Percentiles rank a stretch among this genome's conserved stretches.
phyloP scores from a whole-genome alignment of 2,329 filamentous ascomycete genomes.

The Leptographium wingfieldii region DNA sequence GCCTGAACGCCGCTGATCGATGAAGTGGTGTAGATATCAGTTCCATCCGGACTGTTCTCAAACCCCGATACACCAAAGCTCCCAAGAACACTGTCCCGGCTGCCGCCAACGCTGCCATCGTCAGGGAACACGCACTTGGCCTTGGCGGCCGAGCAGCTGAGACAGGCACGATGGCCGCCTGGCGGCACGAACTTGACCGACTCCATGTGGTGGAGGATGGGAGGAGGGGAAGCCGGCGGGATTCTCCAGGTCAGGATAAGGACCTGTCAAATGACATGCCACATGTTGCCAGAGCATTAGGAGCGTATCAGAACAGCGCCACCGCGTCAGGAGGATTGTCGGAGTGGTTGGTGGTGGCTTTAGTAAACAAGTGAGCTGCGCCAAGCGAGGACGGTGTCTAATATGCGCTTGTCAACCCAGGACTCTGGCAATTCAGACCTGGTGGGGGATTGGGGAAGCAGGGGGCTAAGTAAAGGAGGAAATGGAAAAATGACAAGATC shows the following conservation, averaged over 20 bases:
- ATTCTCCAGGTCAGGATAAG: not conserved
- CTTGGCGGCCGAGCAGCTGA: constrained; percentile 14
- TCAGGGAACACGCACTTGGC: constrained; percentile 15
- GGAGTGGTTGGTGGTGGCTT: not conserved
- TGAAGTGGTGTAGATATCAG: not conserved
- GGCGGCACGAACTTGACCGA: constrained; percentile 15
- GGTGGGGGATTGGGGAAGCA: not conserved
- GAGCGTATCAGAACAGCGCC: not conserved
- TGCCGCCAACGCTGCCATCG: constrained; percentile 1
- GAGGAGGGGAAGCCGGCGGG: not conserved
- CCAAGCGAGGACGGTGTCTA: not conserved
- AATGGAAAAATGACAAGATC: not conserved
- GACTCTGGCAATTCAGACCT: not conserved
- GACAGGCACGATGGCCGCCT: constrained; percentile 15
- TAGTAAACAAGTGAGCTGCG: not conserved
- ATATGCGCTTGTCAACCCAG: not conserved
- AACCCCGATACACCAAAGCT: not conserved
- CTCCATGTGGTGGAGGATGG: constrained; percentile 17
- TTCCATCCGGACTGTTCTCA: not conserved
- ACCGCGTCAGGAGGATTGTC: not conserved
- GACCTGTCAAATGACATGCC: not conserved
- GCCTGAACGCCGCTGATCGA: constrained; percentile 6
- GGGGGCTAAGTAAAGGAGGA: not conserved
- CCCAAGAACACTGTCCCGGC: not conserved
- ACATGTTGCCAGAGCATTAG: not conserved